These are phyloP conservation scores for Russula earlei DNA, from an alignment of 768 basidiomycete genomes.

Conservation along the genomic window DNA sequence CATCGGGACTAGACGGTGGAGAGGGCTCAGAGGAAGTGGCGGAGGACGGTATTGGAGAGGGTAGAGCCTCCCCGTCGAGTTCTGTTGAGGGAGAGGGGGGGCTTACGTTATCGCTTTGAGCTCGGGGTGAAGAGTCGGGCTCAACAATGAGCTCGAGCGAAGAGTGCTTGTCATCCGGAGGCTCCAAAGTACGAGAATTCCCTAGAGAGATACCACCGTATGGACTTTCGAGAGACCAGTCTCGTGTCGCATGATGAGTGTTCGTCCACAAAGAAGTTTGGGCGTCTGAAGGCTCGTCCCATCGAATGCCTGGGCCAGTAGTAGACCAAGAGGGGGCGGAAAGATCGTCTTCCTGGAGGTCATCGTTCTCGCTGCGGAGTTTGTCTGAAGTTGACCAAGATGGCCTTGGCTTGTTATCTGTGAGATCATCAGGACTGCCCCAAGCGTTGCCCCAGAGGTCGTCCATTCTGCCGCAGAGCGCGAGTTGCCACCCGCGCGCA, in stretches of 20 bases:
- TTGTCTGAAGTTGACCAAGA: neutral
- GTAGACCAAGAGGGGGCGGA: constrained; percentile 50
- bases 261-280: constrained; percentile 36
- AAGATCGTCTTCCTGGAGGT: constrained; percentile 45
- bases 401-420: neutral
- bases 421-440: constrained; percentile 35
- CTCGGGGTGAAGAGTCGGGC: neutral
- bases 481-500: too few relatives aligned
- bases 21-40: neutral
- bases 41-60: neutral
- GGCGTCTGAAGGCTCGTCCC: constrained; percentile 39
- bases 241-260: constrained; percentile 19
- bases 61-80: neutral
- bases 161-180: neutral
- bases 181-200: neutral
- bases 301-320: constrained; percentile 34
- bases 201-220: constrained; percentile 32
- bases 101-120: neutral
- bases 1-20: constrained; percentile 37
- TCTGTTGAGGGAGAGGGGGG: neutral
- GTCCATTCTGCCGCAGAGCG: constrained; percentile 39
- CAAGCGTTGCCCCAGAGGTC: constrained; percentile 71
- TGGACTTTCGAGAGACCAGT: constrained; percentile 28
- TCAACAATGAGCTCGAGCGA: neutral
- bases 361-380: constrained; percentile 19